These are phyloP conservation scores for Dendrobium catenatum DNA, from an alignment of 106 monocot genomes.

Conservation along the genomic window DNA sequence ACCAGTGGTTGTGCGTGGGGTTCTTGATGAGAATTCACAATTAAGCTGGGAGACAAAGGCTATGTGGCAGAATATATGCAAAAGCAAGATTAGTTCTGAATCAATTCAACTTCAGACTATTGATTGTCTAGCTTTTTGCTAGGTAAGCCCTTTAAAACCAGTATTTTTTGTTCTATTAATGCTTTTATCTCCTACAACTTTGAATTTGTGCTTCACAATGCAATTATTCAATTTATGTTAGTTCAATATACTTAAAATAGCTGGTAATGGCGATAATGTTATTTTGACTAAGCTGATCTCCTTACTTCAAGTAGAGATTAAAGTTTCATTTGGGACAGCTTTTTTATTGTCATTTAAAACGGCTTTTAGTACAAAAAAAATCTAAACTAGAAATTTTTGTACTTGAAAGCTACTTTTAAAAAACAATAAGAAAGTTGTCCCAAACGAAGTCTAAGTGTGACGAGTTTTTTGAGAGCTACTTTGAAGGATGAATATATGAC, in stretches of 20 bases:
- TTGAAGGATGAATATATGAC: conserved; percentile 42
- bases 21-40: conserved; percentile 29
- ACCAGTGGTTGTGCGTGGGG: conserved; percentile 60
- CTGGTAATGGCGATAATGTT: background rate
- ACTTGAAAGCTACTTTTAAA: too few species aligned
- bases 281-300: background rate
- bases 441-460: background rate
- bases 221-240: background rate
- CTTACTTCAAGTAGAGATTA: conserved; percentile 53
- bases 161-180: background rate
- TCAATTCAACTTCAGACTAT: conserved; percentile 28
- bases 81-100: conserved; percentile 18
- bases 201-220: background rate
- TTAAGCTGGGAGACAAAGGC: conserved; percentile 62
- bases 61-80: conserved; percentile 39
- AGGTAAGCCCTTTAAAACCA: conserved; percentile 26
- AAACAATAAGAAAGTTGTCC: too few species aligned
- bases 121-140: conserved; percentile 61
- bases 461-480: conserved; percentile 58
- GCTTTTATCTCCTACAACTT: background rate
- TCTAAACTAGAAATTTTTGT: too few species aligned
- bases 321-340: too few species aligned
- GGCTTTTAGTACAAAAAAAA: too few species aligned
- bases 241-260: background rate
- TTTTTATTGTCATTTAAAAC: too few species aligned